A percentile compares a stretch with the other conserved stretches of the same genome.
Conservation (phyloP, 176 grass and related monocot species). For the Tillandsia leiboldiana region DNA sequence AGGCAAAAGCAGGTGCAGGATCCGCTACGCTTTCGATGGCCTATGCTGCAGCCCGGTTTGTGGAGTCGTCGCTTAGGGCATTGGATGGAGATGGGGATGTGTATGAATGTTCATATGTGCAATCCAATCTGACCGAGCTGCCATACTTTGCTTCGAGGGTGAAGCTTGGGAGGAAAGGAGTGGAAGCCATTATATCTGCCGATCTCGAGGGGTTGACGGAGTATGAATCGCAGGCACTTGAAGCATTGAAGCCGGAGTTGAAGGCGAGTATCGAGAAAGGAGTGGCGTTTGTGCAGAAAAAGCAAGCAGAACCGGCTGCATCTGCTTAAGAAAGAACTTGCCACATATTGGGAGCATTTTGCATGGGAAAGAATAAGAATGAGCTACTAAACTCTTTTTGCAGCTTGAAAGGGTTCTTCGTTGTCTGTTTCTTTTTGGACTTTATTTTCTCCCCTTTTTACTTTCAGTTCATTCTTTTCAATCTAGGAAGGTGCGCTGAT, state of each 20-base stretch:
- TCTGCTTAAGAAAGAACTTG: neutral
- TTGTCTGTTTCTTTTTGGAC: neutral
- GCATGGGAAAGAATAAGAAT: neutral
- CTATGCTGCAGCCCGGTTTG: slow-evolving; percentile 42
- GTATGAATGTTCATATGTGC: slow-evolving; percentile 44
- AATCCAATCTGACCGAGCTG: slow-evolving; percentile 33
- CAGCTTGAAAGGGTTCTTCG: neutral
- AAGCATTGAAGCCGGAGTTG: slow-evolving; percentile 35
- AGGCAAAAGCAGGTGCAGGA: slow-evolving; percentile 32
- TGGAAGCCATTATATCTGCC: slow-evolving; percentile 23
- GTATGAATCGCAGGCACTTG: slow-evolving; percentile 32
- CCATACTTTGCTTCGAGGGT: slow-evolving; percentile 52
- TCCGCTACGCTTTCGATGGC: slow-evolving; percentile 33
- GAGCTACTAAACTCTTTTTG: neutral
- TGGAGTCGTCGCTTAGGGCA: slow-evolving; percentile 33
- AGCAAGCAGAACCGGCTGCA: neutral
- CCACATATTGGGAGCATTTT: neutral
- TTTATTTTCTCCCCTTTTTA: neutral
- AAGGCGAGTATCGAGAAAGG: slow-evolving; percentile 49
- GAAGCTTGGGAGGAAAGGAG: slow-evolving; percentile 31
- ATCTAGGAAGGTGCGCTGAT: neutral
- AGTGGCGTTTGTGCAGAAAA: slow-evolving; percentile 28
- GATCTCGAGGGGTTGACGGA: slow-evolving; percentile 29
- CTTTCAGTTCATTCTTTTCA: neutral
- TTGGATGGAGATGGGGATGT: slow-evolving; percentile 30